phyloP scores from a whole-genome alignment of 352 stramenopile genomes.

The Globisporangium paroecandrum region DNA sequence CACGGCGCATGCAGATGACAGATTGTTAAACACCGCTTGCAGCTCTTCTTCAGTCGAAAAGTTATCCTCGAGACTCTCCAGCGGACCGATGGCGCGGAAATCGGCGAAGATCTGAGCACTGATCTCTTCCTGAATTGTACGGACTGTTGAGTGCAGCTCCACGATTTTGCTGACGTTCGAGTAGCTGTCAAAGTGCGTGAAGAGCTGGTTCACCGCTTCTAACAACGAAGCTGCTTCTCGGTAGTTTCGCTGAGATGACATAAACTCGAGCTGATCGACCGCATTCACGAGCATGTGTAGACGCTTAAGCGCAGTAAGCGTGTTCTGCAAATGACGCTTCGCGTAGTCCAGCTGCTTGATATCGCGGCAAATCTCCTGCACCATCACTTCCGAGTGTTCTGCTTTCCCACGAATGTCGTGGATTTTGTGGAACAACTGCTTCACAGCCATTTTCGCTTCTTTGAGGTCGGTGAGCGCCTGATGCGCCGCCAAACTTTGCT shows the following conservation, averaged over 20 bases:
- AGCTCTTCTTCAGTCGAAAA: slow-evolving; percentile 65
- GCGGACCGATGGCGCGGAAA: slow-evolving; percentile 81
- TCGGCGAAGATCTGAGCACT: slow-evolving; percentile 87
- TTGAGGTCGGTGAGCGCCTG: slow-evolving; percentile 82
- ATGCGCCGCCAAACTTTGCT: slow-evolving; percentile 70
- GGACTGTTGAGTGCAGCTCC: slow-evolving; percentile 90
- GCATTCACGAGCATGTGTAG: slow-evolving; percentile 98
- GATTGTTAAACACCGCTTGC: slow-evolving; percentile 62
- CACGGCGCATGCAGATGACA: slow-evolving; percentile 60
- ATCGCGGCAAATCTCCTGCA: slow-evolving; percentile 97
- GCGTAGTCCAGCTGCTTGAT: slow-evolving; percentile 98
- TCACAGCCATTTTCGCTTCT: slow-evolving; percentile 79
- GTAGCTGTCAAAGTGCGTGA: slow-evolving; percentile 97
- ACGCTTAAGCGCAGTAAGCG: slow-evolving; percentile 94
- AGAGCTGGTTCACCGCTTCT: slow-evolving; percentile 94
- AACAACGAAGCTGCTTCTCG: slow-evolving; percentile 94
- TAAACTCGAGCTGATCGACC: slow-evolving; percentile 90
- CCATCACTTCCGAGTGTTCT: slow-evolving; percentile 94
- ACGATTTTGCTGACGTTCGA: slow-evolving; percentile 90
- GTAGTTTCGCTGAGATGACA: slow-evolving; percentile 89
- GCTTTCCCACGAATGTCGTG: slow-evolving; percentile 92
- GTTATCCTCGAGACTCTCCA: slow-evolving; percentile 72
- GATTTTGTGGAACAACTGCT: slow-evolving; percentile 91
- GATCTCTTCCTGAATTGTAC: slow-evolving; percentile 87
- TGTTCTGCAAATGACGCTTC: slow-evolving; percentile 95